These are phyloP conservation scores for Rubroboletus pulcherrimus DNA, from an alignment of 768 basidiomycete species.

Conservation along the genomic window DNA sequence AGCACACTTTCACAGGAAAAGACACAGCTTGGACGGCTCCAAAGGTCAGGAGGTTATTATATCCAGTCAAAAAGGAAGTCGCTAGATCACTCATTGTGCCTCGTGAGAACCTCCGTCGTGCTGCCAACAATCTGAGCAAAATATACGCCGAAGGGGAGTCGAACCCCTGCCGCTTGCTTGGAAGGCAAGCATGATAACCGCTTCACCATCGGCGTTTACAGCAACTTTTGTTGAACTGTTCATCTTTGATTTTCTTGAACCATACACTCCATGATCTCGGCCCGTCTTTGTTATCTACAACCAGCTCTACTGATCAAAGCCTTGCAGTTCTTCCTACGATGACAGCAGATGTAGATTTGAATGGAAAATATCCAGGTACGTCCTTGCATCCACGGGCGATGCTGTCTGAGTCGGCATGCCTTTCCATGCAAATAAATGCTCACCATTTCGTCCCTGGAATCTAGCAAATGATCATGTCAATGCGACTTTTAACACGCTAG, in stretches of 20 bases:
- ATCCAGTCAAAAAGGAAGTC: neutral
- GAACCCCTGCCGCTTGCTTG: conserved; percentile 76
- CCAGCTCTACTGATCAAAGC: neutral
- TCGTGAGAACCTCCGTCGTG: neutral
- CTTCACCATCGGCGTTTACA: conserved; percentile 70
- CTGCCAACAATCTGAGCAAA: neutral
- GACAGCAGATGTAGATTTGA: conserved; percentile 2
- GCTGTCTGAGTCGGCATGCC: neutral
- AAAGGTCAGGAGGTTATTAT: neutral
- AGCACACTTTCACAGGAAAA: neutral
- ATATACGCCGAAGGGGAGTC: conserved; percentile 60
- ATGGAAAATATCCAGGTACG: conserved; percentile 24
- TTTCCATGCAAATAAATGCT: neutral
- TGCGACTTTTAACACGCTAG: conserved; percentile 52
- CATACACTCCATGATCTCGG: neutral
- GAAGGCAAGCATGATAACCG: conserved; percentile 93
- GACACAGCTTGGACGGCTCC: neutral
- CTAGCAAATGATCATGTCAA: conserved; percentile 50
- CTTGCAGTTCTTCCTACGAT: conserved; percentile 4
- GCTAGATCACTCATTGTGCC: neutral
- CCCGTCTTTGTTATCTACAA: neutral
- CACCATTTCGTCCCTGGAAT: neutral
- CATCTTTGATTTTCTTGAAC: too few relatives aligned
- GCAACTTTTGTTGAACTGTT: accelerated
- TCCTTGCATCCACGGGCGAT: neutral